A percentile compares a stretch with the other conserved stretches of the same genome.
Evolutionary conservation across 495 filamentous ascomycete genomes (phyloP).

Genomic region (Terfezia claveryi): DNA sequence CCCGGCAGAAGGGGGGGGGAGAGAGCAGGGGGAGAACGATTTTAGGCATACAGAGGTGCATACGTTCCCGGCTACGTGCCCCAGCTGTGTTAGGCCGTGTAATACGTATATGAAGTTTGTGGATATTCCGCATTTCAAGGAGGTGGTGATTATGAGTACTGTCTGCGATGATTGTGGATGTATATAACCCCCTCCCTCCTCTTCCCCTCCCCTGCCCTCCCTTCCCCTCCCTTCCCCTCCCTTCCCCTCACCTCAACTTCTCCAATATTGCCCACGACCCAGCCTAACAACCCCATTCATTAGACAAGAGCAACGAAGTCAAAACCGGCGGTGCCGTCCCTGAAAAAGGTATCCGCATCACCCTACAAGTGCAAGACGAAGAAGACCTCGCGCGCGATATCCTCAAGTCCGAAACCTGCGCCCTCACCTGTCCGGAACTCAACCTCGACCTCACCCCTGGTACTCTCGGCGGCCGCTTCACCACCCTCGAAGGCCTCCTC

Average conservation of each 20-base stretch:
- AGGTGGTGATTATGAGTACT: conserved; percentile 78
- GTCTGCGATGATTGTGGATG: conserved; percentile 74
- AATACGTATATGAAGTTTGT: conserved; percentile 88
- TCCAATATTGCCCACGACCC: neutral
- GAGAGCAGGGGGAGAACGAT: conserved; percentile 22
- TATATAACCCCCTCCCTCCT: conserved; percentile 4
- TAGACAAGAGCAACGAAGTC: conserved; percentile 68
- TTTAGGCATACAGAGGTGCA: conserved; percentile 81
- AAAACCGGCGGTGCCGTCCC: conserved; percentile 91
- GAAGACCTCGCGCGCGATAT: conserved; percentile 79
- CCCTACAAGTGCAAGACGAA: conserved; percentile 44
- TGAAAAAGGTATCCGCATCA: conserved; percentile 64
- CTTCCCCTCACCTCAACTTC: neutral
- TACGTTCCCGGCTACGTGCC: conserved; percentile 71
- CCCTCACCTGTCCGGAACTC: conserved; percentile 63
- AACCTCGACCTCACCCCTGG: conserved; percentile 66
- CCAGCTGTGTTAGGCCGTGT: conserved; percentile 65
- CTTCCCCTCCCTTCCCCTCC: neutral
- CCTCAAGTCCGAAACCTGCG: conserved; percentile 84
- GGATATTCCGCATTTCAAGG: conserved; percentile 88
- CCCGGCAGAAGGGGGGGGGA: conserved; percentile 2
- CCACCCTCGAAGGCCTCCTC: conserved; percentile 85
- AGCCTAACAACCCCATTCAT: neutral
- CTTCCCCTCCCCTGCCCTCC: neutral
- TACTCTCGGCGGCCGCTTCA: conserved; percentile 90